Evolutionary conservation across 2,329 filamentous ascomycete genomes (phyloP), one percentile per base, ranked within the genome.

Genomic region (Diaporthe destruens): DNA sequence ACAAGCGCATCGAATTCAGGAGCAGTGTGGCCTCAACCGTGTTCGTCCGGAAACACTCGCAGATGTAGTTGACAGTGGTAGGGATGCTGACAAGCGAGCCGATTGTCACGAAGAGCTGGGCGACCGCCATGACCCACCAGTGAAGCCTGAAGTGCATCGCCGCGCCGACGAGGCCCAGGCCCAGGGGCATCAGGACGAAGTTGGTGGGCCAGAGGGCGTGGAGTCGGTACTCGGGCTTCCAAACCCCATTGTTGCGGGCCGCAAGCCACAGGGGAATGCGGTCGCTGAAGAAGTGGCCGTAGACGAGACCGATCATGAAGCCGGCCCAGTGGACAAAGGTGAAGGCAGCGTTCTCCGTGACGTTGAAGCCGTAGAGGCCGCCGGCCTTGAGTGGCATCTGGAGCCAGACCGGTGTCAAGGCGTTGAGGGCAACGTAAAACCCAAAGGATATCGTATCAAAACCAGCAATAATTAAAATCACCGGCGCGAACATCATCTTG

Each of bases 401-500:
- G 6, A 85, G 79, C 78, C 80, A 84, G n/a, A 82, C 78, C 0
- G 81, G 77, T 1, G 80, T 79, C 1, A 82, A 51, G 34, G 76
- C 74, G 78, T 87, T 87, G 54, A 78, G 74, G 53, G 82, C 85
- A 29, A 75, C 78, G 75, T 84, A 87, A 20, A 87, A 82, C 23
- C 80, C 76, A 76, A 87, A 87, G 0, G 77, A 77, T 39, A 81
- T 84, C 2, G 82, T 84, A 32, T 85, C 79, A 75, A 82, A 85
- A 7, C 80, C 74, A 12, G 82, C 82, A 39, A 82, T 79, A 34
- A 84, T 78, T 14, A 84, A 72, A 0, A 82, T 81, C 18, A 83
- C 79, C 0, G 83, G 83, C 23, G 79, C 80, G n/a, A 77, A 56
- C 25, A 74, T 76, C 25, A 80, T 77, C 20, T 77, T 72, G 72